A percentile compares a stretch with the other conserved stretches of the same genome.
phyloP scores from a whole-genome alignment of 1,284 basidiomycete genomes.

The Coriolopsis trogii region DNA sequence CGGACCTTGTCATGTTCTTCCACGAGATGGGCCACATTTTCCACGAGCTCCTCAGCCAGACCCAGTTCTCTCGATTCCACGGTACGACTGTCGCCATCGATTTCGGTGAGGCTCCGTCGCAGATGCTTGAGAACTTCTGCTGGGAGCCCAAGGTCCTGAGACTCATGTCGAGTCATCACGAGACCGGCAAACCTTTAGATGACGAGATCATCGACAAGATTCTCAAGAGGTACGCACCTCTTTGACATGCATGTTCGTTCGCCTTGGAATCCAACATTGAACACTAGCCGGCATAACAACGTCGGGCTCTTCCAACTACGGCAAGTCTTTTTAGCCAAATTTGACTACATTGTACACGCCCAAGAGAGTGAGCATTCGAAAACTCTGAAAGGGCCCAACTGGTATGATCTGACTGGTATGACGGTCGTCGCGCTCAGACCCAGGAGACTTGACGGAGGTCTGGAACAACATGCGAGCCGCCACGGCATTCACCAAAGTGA shows the following conservation, averaged over 20 bases:
- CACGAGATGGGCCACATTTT: conserved; percentile 89
- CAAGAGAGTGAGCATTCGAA: conserved; percentile 58
- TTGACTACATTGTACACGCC: conserved; percentile 77
- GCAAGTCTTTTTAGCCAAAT: conserved; percentile 83
- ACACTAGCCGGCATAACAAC: conserved; percentile 72
- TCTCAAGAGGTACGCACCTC: conserved; percentile 61
- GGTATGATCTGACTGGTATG: no score
- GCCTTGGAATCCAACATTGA: neutral
- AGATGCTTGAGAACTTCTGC: conserved; percentile 93
- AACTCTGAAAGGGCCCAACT: neutral
- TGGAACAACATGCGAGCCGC: conserved; percentile 74
- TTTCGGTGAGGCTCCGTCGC: conserved; percentile 86
- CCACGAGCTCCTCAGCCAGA: conserved; percentile 77
- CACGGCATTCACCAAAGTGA: conserved; percentile 68
- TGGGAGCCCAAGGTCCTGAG: conserved; percentile 79
- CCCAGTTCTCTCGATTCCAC: conserved; percentile 77
- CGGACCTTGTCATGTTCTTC: conserved; percentile 81
- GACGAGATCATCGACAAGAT: conserved; percentile 78
- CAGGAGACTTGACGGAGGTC: conserved; percentile 68
- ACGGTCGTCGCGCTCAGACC: conserved; percentile 43
- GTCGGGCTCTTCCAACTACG: conserved; percentile 80
- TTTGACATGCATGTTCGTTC: neutral
- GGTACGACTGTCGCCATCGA: conserved; percentile 80
- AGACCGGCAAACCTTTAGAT: conserved; percentile 71
- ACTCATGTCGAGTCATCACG: conserved; percentile 78